Conservation (phyloP, 257 asterid genomes). For the Echites panduratus region DNA sequence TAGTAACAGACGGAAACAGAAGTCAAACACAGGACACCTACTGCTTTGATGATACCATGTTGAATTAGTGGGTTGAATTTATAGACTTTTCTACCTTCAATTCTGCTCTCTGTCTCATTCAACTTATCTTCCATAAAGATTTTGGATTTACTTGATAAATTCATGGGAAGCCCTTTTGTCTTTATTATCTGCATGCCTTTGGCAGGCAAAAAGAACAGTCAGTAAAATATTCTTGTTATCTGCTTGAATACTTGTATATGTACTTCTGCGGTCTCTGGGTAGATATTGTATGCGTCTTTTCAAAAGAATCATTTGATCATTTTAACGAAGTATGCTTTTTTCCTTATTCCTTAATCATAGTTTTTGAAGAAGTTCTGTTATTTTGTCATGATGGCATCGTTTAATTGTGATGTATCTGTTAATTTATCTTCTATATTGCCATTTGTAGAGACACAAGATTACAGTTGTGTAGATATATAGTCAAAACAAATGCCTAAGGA, state of each 20-base stretch:
- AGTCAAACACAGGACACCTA: too few relatives aligned
- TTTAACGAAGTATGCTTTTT: background rate
- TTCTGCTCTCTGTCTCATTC: background rate
- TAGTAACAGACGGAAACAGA: too few relatives aligned
- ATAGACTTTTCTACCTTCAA: too few relatives aligned
- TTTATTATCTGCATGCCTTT: background rate
- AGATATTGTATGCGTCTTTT: background rate
- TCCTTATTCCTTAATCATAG: background rate
- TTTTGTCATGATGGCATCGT: background rate
- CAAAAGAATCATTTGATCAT: background rate
- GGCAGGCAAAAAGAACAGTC: background rate
- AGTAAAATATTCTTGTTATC: background rate
- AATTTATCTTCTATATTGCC: background rate
- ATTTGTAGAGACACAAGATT: background rate
- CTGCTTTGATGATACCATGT: too few relatives aligned
- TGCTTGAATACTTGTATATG: background rate
- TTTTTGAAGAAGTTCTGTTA: background rate
- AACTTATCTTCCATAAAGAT: background rate
- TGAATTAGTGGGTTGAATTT: too few relatives aligned
- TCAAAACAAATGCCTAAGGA: slow-evolving; percentile 59
- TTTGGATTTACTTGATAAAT: background rate
- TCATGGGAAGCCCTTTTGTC: background rate
- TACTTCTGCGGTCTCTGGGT: background rate
- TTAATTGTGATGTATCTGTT: background rate
- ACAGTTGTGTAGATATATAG: slow-evolving; percentile 10